A percentile compares a stretch with the other conserved stretches of the same genome.
Conservation (phyloP, 768 basidiomycete genomes). For the Pisolithus albus region DNA sequence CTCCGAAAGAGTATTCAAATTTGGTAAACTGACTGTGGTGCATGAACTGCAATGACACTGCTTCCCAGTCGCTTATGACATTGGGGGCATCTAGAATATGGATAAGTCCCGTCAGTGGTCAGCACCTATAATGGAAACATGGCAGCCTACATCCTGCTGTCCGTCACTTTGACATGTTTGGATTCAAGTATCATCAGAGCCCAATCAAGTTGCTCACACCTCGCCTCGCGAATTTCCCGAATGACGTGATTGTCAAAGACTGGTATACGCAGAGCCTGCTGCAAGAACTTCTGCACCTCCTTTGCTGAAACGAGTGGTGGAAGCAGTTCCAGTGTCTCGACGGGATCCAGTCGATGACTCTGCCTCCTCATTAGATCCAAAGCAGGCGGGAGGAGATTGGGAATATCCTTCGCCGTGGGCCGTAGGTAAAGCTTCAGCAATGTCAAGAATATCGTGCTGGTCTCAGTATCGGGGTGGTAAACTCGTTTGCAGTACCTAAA, state of each 20-base stretch:
- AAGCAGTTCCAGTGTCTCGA: conserved; percentile 76
- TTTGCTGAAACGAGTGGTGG: conserved; percentile 85
- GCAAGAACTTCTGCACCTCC: conserved; percentile 72
- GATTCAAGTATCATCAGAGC: conserved; percentile 70
- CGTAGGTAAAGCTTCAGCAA: conserved; percentile 85
- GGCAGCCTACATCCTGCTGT: conserved; percentile 79
- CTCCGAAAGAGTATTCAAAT: background rate
- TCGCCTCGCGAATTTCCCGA: conserved; percentile 63
- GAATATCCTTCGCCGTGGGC: conserved; percentile 46
- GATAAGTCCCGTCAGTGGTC: conserved; percentile 1
- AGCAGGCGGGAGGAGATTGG: conserved; percentile 70
- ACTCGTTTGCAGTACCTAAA: conserved; percentile 84
- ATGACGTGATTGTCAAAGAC: conserved; percentile 65
- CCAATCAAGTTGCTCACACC: conserved; percentile 70
- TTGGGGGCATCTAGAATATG: conserved; percentile 71
- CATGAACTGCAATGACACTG: conserved; percentile 91
- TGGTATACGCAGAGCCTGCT: conserved; percentile 59
- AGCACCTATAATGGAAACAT: background rate
- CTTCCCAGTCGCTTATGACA: conserved; percentile 92
- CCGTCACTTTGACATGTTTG: conserved; percentile 81
- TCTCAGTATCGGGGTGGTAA: conserved; percentile 52
- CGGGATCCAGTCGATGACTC: conserved; percentile 71
- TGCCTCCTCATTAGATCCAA: conserved; percentile 84
- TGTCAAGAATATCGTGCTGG: conserved; percentile 67
- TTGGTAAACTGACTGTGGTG: conserved; percentile 56